These are phyloP conservation scores for Rhazya stricta DNA, from an alignment of 257 asterid genomes.

Conservation along the genomic window DNA sequence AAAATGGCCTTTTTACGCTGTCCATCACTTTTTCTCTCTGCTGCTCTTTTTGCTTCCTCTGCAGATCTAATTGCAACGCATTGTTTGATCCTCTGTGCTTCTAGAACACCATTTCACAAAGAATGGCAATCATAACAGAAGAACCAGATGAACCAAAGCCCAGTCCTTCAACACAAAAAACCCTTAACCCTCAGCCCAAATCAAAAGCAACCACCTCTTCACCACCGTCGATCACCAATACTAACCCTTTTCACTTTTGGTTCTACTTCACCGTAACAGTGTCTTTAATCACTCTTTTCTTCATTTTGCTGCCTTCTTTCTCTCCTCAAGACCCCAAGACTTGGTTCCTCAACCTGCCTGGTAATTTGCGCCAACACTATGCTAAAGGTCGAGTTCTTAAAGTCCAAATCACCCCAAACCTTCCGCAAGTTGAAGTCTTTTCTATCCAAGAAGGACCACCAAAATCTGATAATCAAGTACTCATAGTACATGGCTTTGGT, in stretches of 20 bases:
- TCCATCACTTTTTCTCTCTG: neutral
- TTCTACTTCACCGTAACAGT: constrained; percentile 59
- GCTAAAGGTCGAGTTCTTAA: constrained; percentile 64
- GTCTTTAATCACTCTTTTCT: constrained; percentile 46
- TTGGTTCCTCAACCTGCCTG: constrained; percentile 76
- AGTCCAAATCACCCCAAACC: constrained; percentile 61
- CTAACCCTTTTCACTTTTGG: constrained; percentile 78
- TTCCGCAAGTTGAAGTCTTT: constrained; percentile 71
- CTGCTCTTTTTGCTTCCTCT: neutral
- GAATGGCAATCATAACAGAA: constrained; percentile 71
- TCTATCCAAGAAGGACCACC: constrained; percentile 59
- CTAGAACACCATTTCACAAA: neutral
- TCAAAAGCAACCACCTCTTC: constrained; percentile 30
- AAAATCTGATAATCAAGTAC: constrained; percentile 45
- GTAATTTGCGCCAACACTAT: constrained; percentile 60
- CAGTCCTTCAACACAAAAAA: constrained; percentile 18
- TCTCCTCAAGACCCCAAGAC: constrained; percentile 61
- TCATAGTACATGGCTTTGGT: constrained; percentile 72
- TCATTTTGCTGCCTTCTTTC: constrained; percentile 47
- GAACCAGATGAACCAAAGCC: constrained; percentile 52
- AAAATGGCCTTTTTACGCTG: neutral
- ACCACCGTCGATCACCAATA: constrained; percentile 23
- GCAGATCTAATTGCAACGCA: neutral
- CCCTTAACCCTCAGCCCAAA: constrained; percentile 32
- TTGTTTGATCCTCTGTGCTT: neutral